Evolutionary conservation across 176 grass and related monocot species (phyloP).

Genomic region (Hsuehochloa calcarea): DNA sequence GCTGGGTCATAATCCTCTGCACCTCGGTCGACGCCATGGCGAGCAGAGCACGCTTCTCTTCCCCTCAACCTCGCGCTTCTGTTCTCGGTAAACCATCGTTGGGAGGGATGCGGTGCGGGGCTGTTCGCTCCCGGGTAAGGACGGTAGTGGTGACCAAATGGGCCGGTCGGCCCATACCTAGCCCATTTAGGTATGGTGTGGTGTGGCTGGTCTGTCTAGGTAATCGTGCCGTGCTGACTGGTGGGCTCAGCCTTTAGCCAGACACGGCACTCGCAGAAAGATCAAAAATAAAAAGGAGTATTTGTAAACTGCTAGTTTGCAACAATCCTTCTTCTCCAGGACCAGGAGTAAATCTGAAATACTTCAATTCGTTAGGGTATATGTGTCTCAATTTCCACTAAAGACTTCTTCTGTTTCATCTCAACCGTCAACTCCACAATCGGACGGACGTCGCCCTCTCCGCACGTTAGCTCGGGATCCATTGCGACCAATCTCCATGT

Average conservation of each 20-base stretch:
- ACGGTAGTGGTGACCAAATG: too few relatives aligned
- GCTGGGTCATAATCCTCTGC: conserved; percentile 82
- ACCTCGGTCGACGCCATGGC: conserved; percentile 88
- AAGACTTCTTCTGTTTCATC: not conserved
- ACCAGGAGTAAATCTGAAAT: not conserved
- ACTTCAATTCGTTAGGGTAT: not conserved
- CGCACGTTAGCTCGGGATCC: not conserved
- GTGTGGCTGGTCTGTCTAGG: too few relatives aligned
- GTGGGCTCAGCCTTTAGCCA: too few relatives aligned
- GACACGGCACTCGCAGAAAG: too few relatives aligned
- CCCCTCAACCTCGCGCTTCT: not conserved
- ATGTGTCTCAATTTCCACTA: not conserved
- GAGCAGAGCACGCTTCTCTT: not conserved
- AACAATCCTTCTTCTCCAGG: not conserved
- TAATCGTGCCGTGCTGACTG: too few relatives aligned
- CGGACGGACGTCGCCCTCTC: not conserved
- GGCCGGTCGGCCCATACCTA: too few relatives aligned
- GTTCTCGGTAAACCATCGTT: conserved; percentile 21
- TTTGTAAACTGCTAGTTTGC: not conserved
- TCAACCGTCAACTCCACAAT: not conserved
- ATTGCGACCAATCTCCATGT: not conserved
- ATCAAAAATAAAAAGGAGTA: not conserved
- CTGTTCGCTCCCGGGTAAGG: too few relatives aligned
- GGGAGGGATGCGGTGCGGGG: not conserved
- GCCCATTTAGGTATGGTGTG: too few relatives aligned